These are phyloP conservation scores for Fusarium sp. DNA, from an alignment of 2,329 filamentous ascomycete genomes.

Conservation along the genomic window DNA sequence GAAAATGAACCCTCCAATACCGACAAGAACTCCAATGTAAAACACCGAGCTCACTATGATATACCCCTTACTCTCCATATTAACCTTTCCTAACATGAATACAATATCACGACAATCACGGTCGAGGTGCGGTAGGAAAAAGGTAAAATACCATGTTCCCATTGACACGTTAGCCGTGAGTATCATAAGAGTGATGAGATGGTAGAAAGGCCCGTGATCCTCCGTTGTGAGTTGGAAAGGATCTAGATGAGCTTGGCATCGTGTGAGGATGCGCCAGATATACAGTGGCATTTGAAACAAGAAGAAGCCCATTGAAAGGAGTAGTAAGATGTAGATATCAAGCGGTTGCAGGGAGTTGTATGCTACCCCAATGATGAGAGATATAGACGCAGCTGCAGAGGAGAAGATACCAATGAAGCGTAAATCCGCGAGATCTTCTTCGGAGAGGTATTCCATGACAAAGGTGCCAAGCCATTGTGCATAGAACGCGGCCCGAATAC, in stretches of 20 bases:
- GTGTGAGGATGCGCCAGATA: constrained; percentile 48
- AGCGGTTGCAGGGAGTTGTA: constrained; percentile 39
- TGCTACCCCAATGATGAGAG: constrained; percentile 45
- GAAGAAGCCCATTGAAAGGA: constrained; percentile 47
- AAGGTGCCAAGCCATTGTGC: constrained; percentile 51
- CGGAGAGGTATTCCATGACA: constrained; percentile 47
- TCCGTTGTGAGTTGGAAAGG: constrained; percentile 46
- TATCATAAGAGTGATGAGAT: constrained; percentile 40
- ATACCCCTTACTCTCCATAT: constrained; percentile 43
- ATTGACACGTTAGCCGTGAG: constrained; percentile 45
- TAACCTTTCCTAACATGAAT: constrained; percentile 48
- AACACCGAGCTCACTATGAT: constrained; percentile 47
- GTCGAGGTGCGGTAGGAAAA: constrained; percentile 38
- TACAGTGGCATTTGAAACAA: constrained; percentile 49
- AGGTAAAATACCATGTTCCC: constrained; percentile 49
- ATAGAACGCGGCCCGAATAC: constrained; percentile 51
- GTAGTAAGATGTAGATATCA: constrained; percentile 49
- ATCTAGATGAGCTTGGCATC: constrained; percentile 47
- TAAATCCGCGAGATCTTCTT: constrained; percentile 43
- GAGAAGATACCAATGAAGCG: constrained; percentile 49
- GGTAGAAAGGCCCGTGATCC: constrained; percentile 40
- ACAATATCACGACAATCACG: constrained; percentile 45
- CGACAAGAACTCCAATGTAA: constrained; percentile 44
- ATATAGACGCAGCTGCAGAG: constrained; percentile 43
- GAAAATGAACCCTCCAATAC: constrained; percentile 40